Evolutionary conservation across 148 eudicot species (phyloP).

Genomic region (Chenopodium suecicum): DNA sequence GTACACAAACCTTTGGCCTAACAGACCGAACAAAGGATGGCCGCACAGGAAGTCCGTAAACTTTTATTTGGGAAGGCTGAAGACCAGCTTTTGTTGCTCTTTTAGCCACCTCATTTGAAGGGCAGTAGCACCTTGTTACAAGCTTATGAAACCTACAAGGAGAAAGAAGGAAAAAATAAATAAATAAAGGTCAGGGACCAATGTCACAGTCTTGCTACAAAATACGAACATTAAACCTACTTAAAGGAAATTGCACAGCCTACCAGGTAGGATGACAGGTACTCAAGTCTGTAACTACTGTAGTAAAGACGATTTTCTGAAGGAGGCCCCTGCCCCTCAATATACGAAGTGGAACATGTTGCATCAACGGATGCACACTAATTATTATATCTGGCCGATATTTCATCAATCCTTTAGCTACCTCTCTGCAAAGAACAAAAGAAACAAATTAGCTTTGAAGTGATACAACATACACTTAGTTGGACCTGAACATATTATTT

Average conservation of each 20-base stretch:
- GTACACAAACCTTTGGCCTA: slow-evolving; percentile 63
- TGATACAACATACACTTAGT: not conserved
- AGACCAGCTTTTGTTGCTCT: slow-evolving; percentile 88
- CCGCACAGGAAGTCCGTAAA: slow-evolving; percentile 95
- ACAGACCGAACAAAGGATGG: slow-evolving; percentile 94
- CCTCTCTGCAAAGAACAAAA: slow-evolving; percentile 56
- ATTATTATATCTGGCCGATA: slow-evolving; percentile 96
- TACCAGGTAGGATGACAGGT: slow-evolving; percentile 99
- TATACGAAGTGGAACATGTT: slow-evolving; percentile 94
- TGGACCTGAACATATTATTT: not conserved
- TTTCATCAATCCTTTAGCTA: slow-evolving; percentile 91
- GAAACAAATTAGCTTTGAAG: slow-evolving; percentile 1
- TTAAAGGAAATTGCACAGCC: slow-evolving; percentile 13
- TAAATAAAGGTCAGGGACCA: not conserved
- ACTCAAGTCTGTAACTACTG: slow-evolving; percentile 88
- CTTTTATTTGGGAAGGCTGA: slow-evolving; percentile 80
- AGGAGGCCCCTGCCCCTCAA: slow-evolving; percentile 83
- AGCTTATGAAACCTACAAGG: slow-evolving; percentile 92
- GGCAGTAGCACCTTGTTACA: slow-evolving; percentile 97
- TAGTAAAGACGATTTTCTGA: slow-evolving; percentile 87
- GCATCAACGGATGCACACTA: slow-evolving; percentile 98
- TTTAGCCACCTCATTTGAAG: slow-evolving; percentile 85
- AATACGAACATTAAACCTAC: not conserved
- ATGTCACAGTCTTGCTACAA: slow-evolving; percentile 9
- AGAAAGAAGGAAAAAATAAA: slow-evolving; percentile 1